Conservation (phyloP, 2,329 filamentous ascomycete species). For the Calonectria leucothoes region DNA sequence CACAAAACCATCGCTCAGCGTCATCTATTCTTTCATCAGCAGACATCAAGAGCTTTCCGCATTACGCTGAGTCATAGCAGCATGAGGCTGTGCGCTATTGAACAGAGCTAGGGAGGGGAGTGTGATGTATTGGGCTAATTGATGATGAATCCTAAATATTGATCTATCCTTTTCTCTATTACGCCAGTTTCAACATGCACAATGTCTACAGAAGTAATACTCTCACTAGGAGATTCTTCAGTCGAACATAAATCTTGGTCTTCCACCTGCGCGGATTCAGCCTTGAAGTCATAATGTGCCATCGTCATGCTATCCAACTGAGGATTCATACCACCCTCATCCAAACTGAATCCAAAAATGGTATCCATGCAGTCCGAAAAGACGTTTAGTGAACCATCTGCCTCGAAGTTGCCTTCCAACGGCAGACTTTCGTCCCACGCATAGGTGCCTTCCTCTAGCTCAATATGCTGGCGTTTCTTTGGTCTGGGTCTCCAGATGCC, state of each 20-base stretch:
- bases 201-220: not conserved
- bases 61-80: not conserved
- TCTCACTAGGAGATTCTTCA: not conserved
- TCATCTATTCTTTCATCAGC: not conserved
- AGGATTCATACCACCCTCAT: not conserved
- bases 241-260: no score
- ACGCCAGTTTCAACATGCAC: not conserved
- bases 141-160: not conserved
- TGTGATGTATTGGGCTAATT: not conserved
- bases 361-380: not conserved
- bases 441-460: not conserved
- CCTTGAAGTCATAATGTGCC: not conserved
- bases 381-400: not conserved
- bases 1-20: no score
- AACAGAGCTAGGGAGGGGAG: not conserved
- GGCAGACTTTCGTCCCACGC: not conserved
- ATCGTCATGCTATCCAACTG: not conserved
- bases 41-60: not conserved
- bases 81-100: not conserved
- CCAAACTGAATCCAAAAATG: not conserved
- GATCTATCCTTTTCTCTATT: not conserved
- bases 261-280: not conserved
- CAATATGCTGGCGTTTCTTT: not conserved
- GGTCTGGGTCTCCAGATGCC: not conserved
- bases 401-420: not conserved